These are phyloP conservation scores for Aspergillus novoparasiticus DNA, from an alignment of 2,329 filamentous ascomycete species.

Conservation along the genomic window DNA sequence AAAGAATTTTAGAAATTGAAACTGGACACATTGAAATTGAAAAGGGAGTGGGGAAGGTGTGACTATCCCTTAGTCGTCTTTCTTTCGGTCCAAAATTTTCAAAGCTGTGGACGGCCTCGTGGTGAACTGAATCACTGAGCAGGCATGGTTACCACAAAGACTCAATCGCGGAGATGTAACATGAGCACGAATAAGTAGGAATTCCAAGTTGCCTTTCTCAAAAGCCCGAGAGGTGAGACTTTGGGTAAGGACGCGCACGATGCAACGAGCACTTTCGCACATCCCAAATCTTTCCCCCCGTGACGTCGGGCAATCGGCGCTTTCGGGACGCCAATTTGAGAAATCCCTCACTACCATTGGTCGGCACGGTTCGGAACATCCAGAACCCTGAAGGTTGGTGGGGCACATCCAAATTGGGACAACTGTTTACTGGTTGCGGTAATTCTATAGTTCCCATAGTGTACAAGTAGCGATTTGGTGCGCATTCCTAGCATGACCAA, in stretches of 20 bases:
- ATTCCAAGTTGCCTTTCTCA: not conserved
- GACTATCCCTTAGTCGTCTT: constrained; percentile 11
- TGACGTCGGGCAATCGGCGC: constrained; percentile 36
- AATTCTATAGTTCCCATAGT: not conserved
- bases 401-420: constrained; percentile 19
- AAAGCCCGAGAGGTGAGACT: not conserved
- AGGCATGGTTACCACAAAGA: constrained; percentile 17
- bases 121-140: constrained; percentile 14
- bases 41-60: constrained; percentile 9
- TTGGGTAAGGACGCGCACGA: not conserved
- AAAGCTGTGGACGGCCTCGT: constrained; percentile 15
- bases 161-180: constrained; percentile 16
- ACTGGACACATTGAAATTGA: constrained; percentile 18
- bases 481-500: not conserved
- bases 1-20: not conserved
- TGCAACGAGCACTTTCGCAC: constrained; percentile 5
- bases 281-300: constrained; percentile 21
- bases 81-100: constrained; percentile 12
- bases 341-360: constrained; percentile 29
- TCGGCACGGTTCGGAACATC: constrained; percentile 21
- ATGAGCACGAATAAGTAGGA: not conserved
- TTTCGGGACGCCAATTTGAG: constrained; percentile 27
- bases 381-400: constrained; percentile 17
- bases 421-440: constrained; percentile 17
- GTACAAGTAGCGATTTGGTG: not conserved